A percentile compares a stretch with the other conserved stretches of the same genome.
phyloP scores from a whole-genome alignment of 352 stramenopile genomes.

The Saprolegnia parasitica region DNA sequence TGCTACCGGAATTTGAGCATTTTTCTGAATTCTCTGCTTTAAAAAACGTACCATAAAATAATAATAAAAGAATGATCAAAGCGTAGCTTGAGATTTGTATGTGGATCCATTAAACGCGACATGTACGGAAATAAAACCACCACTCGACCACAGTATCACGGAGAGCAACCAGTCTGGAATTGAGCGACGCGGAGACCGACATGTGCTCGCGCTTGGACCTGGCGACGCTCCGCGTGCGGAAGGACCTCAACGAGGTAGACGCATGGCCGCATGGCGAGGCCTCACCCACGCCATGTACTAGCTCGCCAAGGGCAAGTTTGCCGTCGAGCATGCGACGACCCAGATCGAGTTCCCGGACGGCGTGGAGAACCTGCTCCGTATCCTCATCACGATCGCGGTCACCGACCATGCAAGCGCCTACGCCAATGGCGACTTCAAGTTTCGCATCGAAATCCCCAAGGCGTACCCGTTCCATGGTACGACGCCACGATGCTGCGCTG shows the following conservation, averaged over 20 bases:
- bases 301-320: conserved; percentile 79
- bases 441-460: conserved; percentile 83
- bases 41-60: too few relatives aligned
- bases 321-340: conserved; percentile 66
- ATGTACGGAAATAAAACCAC: not conserved
- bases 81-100: not conserved
- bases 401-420: conserved; percentile 65
- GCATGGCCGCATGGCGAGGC: not conserved
- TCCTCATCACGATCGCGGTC: conserved; percentile 81
- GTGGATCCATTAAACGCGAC: not conserved
- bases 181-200: conserved; percentile 38
- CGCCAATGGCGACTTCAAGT: conserved; percentile 80
- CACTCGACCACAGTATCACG: not conserved
- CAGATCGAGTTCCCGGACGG: conserved; percentile 81
- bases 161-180: not conserved
- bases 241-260: conserved; percentile 80
- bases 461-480: conserved; percentile 82
- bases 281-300: conserved; percentile 28
- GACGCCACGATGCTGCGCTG: conserved; percentile 18
- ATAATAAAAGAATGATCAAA: not conserved
- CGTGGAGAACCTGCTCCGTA: conserved; percentile 66
- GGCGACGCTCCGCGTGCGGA: conserved; percentile 68
- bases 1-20: too few relatives aligned
- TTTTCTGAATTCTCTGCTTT: too few relatives aligned
- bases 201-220: conserved; percentile 66